Percentiles rank a stretch among this genome's conserved stretches.
Evolutionary conservation across 106 monocot genomes (phyloP).

Genomic region (Allium cepa): DNA sequence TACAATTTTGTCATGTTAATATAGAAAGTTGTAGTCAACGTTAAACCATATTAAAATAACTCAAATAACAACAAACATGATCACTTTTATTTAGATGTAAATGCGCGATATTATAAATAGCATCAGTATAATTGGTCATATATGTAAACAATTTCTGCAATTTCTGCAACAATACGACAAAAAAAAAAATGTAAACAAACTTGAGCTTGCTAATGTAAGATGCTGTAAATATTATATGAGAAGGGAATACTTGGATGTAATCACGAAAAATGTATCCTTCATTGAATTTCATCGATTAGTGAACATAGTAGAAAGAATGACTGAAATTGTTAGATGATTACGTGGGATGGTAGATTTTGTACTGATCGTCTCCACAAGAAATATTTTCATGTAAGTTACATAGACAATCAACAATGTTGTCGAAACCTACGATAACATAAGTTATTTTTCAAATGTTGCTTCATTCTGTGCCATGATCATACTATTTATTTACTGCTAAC

Average conservation of each 20-base stretch:
- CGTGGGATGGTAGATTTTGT: conserved; percentile 6
- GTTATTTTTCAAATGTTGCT: too few relatives aligned
- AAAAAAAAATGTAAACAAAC: background rate
- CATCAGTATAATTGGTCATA: too few relatives aligned
- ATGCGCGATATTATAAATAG: too few relatives aligned
- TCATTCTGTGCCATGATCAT: too few relatives aligned
- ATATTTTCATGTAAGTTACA: conserved; percentile 50
- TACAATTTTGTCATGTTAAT: background rate
- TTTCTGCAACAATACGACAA: conserved; percentile 19
- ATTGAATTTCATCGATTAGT: conserved; percentile 41
- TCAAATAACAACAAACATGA: too few relatives aligned
- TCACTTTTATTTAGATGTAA: too few relatives aligned
- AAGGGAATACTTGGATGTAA: conserved; percentile 32
- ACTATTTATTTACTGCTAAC: too few relatives aligned
- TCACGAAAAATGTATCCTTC: conserved; percentile 33
- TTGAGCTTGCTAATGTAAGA: background rate
- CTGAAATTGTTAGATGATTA: conserved; percentile 19
- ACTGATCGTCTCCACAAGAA: conserved; percentile 49
- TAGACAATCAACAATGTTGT: conserved; percentile 36
- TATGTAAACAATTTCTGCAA: too few relatives aligned
- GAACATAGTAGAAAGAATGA: conserved; percentile 17
- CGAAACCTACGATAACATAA: conserved; percentile 32
- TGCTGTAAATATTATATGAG: background rate
- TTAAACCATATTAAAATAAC: too few relatives aligned
- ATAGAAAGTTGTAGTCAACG: background rate